phyloP scores from a whole-genome alignment of 306 rosid genomes.

The Cucurbita moschata region DNA sequence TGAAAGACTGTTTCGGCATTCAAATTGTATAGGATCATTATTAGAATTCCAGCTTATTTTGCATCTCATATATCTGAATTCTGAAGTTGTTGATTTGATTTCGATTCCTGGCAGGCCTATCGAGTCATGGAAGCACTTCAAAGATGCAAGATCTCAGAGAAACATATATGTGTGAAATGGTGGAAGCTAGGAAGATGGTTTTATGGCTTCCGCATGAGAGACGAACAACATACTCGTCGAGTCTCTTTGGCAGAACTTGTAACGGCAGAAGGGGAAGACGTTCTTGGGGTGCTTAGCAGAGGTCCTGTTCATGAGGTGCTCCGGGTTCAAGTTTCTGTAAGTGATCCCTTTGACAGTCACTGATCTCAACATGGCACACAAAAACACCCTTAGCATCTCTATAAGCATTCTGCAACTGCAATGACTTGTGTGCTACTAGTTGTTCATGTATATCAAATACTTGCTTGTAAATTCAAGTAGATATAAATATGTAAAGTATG shows the following conservation, averaged over 20 bases:
- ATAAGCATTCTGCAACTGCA: background rate
- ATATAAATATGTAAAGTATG: background rate
- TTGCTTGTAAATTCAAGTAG: background rate
- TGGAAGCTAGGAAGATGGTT: slow-evolving; percentile 92
- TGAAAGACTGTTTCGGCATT: background rate
- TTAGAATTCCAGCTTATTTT: background rate
- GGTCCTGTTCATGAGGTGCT: slow-evolving; percentile 75
- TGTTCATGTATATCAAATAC: background rate
- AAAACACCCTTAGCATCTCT: background rate
- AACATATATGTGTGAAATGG: slow-evolving; percentile 57
- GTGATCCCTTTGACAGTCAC: slow-evolving; percentile 16
- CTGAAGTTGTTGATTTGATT: background rate
- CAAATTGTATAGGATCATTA: background rate
- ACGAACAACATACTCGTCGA: slow-evolving; percentile 36
- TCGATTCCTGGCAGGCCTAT: slow-evolving; percentile 32
- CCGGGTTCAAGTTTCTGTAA: slow-evolving; percentile 45
- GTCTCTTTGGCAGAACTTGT: slow-evolving; percentile 36
- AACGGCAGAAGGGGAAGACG: slow-evolving; percentile 21
- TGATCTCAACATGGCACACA: slow-evolving; percentile 15
- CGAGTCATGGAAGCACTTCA: slow-evolving; percentile 31
- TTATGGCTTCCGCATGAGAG: slow-evolving; percentile 61
- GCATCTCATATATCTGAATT: background rate
- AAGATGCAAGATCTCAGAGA: slow-evolving; percentile 27
- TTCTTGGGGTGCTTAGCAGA: slow-evolving; percentile 58
- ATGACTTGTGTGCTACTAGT: background rate